Evolutionary conservation across 768 basidiomycete genomes (phyloP), one percentile per base, ranked within the genome.

Genomic region (Collybia nuda): DNA sequence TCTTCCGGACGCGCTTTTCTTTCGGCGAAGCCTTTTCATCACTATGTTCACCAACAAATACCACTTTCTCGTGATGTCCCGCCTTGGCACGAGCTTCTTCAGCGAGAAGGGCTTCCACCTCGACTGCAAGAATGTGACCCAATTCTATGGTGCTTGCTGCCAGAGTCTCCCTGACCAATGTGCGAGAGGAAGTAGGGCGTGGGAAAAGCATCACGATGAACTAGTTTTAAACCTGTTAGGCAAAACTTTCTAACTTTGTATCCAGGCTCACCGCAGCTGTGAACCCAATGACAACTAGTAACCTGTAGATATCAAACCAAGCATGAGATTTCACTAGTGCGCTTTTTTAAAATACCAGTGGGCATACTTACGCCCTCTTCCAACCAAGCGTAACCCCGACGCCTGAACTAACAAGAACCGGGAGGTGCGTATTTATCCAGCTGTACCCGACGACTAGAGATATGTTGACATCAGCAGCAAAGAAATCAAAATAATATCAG

Each of bases 171-270:
- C 76, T 69, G 9, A 77, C 73, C 12, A 77, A 62, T 15, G 67
- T 69, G 4, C 75, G 70, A 17, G 72, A 65, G 0, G 76, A 77
- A 8, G 66, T 69, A 6, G 71, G 72, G n/a, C 64, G 67, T 3
- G 76, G 76, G 59, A 76, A 75, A 43, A 77, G 55, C 76, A 77
- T 77, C 9, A 74, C 68, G 24, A 77, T 68, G 45, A 71, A 72
- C 73, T 74, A 21, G n/a, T 29, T 8, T 11, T 4, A 23, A 35
- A 4, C 22, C 42, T 19, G 40, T 21, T 47, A 37, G 40, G 32
- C 37, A 44, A 23, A 17, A 17, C 6, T 4, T 32, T 5, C 8
- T 19, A 7, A 5, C 22, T 4, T 19, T 18, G 5, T 28, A 1
- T 12, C 7, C 11, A 44, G 24, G 61, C 71, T 32, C 51, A 76